Percentiles rank a stretch among this genome's conserved stretches.
Evolutionary conservation across 2,329 filamentous ascomycete genomes (phyloP).

Genomic region (Colletotrichum tropicale): DNA sequence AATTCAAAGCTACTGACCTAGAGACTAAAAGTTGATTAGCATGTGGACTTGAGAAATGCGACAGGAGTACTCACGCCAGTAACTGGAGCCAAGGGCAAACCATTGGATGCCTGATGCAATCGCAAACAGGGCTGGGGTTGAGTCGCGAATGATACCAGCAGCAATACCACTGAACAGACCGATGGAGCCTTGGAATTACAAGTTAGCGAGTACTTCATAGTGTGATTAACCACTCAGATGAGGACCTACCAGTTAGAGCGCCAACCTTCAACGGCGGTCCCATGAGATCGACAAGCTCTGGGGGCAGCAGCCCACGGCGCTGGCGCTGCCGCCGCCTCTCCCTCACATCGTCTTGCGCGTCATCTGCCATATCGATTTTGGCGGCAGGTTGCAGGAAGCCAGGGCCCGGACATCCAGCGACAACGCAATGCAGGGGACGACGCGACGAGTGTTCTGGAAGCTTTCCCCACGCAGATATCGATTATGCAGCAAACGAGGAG

Average conservation of each 20-base stretch:
- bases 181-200: slow-evolving; percentile 52
- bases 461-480: background rate
- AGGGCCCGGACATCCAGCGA: background rate
- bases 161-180: slow-evolving; percentile 71
- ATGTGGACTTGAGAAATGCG: background rate
- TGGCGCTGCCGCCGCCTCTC: slow-evolving; percentile 24
- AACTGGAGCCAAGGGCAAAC: slow-evolving; percentile 78
- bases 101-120: slow-evolving; percentile 78
- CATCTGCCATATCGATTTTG: slow-evolving; percentile 22
- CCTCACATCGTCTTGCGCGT: background rate
- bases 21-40: slow-evolving; percentile 44
- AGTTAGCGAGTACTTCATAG: background rate
- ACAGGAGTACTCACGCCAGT: slow-evolving; percentile 64
- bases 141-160: slow-evolving; percentile 73
- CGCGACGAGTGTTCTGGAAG: background rate
- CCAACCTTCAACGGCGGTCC: slow-evolving; percentile 63
- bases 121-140: slow-evolving; percentile 73
- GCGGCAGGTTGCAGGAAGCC: background rate
- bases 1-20: slow-evolving; percentile 48
- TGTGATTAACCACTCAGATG: too few relatives aligned
- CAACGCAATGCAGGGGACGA: background rate
- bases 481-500: slow-evolving; percentile 6
- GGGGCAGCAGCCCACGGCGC: slow-evolving; percentile 42
- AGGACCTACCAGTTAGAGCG: slow-evolving; percentile 56
- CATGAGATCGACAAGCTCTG: slow-evolving; percentile 49